Conservation (phyloP, 2,329 filamentous ascomycete genomes). For the Clonostachys chloroleuca region DNA sequence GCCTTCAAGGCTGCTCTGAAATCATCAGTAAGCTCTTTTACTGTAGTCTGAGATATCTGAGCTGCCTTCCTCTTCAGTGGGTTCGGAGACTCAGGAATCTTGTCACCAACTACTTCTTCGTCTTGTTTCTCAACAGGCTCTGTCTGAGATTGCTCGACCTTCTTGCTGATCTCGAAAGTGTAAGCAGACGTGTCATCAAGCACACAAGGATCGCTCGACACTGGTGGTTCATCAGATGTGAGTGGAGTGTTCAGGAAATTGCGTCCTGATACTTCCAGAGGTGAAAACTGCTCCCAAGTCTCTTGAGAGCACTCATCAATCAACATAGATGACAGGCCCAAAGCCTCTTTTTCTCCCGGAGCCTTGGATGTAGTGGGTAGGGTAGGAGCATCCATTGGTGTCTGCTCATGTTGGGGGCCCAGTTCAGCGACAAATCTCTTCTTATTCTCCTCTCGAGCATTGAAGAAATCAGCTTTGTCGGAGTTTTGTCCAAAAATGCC, state of each 20-base stretch:
- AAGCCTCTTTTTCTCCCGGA: not conserved
- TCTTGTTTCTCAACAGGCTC: no score
- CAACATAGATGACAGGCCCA: not conserved
- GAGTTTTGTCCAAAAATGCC: conserved; percentile 7
- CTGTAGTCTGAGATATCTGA: no score
- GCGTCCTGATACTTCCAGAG: conserved; percentile 19
- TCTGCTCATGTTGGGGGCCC: no score
- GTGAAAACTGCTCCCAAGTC: not conserved
- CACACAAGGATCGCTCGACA: no score
- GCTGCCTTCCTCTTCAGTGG: not conserved
- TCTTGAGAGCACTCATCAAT: not conserved
- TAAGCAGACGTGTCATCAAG: not conserved
- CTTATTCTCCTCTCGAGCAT: conserved; percentile 17
- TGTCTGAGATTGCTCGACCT: not conserved
- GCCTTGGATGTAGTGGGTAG: not conserved
- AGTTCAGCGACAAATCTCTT: not conserved
- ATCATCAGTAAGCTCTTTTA: no score
- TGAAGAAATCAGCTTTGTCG: conserved; percentile 32
- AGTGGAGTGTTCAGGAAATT: conserved; percentile 21
- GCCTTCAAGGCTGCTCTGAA: no score
- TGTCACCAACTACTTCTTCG: no score
- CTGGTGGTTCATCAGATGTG: not conserved
- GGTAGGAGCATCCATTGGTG: no score
- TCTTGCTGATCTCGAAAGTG: not conserved
- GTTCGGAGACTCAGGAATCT: not conserved